These are phyloP conservation scores for Ascobolus immersus DNA, from an alignment of 495 filamentous ascomycete genomes.

Conservation along the genomic window DNA sequence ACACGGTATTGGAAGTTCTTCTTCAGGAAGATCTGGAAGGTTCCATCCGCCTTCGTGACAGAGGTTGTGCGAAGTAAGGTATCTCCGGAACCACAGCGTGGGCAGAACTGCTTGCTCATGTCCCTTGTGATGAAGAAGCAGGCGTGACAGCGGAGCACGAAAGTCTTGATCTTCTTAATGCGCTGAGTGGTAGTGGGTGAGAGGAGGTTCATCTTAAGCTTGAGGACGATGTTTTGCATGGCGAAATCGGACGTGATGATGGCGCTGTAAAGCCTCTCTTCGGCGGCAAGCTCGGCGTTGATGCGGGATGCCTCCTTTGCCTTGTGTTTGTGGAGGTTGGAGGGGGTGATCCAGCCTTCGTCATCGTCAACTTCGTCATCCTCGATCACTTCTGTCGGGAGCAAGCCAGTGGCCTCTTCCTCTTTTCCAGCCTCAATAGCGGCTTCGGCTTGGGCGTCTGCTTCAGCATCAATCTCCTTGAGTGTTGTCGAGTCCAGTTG, in stretches of 20 bases:
- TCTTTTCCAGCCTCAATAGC: constrained; percentile 2
- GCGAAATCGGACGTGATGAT: constrained; percentile 85
- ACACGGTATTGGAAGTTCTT: constrained; percentile 93
- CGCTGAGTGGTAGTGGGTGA: constrained; percentile 39
- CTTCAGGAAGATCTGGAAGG: constrained; percentile 72
- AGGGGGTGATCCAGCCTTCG: constrained; percentile 85
- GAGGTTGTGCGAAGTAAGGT: constrained; percentile 70
- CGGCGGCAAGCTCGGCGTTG: constrained; percentile 35
- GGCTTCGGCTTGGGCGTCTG: constrained; percentile 7
- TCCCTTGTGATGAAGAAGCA: constrained; percentile 74
- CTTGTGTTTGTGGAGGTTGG: constrained; percentile 68
- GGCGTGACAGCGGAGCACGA: constrained; percentile 76
- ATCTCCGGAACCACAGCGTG: constrained; percentile 51
- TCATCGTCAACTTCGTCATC: constrained; percentile 34
- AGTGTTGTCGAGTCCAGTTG: not conserved
- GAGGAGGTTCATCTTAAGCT: constrained; percentile 82
- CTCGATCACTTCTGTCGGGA: constrained; percentile 15
- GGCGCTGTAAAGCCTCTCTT: constrained; percentile 48
- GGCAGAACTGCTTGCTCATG: constrained; percentile 79
- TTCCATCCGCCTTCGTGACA: constrained; percentile 51
- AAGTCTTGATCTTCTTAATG: constrained; percentile 56
- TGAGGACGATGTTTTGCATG: constrained; percentile 83
- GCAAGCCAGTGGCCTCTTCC: too few species aligned
- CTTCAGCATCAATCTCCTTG: constrained; percentile 1
- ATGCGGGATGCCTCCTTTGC: constrained; percentile 28